A percentile compares a stretch with the other conserved stretches of the same genome.
Evolutionary conservation across 768 basidiomycete species (phyloP).

Genomic region (Suillus subluteus): DNA sequence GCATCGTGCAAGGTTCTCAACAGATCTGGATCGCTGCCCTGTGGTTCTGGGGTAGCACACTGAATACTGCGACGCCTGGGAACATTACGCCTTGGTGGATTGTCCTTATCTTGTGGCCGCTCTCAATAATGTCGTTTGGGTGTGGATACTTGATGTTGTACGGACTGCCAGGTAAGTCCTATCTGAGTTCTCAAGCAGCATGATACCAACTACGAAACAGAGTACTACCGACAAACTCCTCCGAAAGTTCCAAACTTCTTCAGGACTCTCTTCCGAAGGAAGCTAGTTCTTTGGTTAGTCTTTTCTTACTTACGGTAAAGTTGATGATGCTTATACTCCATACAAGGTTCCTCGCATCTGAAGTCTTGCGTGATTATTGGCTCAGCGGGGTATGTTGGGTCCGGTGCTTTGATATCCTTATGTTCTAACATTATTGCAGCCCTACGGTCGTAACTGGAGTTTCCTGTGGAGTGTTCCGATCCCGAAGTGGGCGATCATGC

Average conservation of each 20-base stretch:
- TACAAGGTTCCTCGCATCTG: slow-evolving; percentile 80
- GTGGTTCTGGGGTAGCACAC: slow-evolving; percentile 93
- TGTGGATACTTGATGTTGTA: slow-evolving; percentile 86
- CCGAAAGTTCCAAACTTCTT: slow-evolving; percentile 95
- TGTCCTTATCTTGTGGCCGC: slow-evolving; percentile 78
- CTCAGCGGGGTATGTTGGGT: slow-evolving; percentile 70
- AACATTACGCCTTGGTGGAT: slow-evolving; percentile 84
- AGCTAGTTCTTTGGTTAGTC: slow-evolving; percentile 81
- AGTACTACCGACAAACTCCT: slow-evolving; percentile 90
- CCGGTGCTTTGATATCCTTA: slow-evolving; percentile 2
- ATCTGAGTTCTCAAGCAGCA: not conserved
- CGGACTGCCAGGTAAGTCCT: slow-evolving; percentile 76
- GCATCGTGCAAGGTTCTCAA: slow-evolving; percentile 92
- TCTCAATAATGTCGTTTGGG: slow-evolving; percentile 70
- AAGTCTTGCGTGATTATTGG: slow-evolving; percentile 92
- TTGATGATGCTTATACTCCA: not conserved
- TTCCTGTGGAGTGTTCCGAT: slow-evolving; percentile 90
- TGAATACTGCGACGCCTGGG: slow-evolving; percentile 57
- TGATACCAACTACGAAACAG: slow-evolving; percentile 39
- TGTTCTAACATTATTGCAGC: slow-evolving; percentile 44
- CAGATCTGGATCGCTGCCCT: slow-evolving; percentile 95
- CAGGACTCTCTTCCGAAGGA: slow-evolving; percentile 85
- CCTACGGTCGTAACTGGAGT: slow-evolving; percentile 92
- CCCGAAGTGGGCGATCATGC: slow-evolving; percentile 78
- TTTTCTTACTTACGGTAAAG: not conserved